Evolutionary conservation across 2,329 filamentous ascomycete genomes (phyloP).

Genomic region (Emergomyces pasteurianus): DNA sequence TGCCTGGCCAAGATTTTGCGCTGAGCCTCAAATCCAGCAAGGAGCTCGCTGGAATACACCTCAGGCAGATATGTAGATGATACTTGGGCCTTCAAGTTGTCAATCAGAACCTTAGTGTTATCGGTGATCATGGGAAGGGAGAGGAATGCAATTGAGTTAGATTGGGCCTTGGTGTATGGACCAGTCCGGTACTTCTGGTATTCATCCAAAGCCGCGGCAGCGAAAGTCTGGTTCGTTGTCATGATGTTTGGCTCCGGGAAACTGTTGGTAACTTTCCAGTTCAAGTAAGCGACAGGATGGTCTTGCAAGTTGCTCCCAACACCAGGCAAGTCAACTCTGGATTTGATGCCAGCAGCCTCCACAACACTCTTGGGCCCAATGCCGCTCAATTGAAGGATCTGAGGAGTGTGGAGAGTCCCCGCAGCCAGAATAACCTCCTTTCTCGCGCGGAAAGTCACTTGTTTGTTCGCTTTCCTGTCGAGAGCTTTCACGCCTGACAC

Average conservation of each 20-base stretch:
- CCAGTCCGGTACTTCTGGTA: slow-evolving; percentile 10
- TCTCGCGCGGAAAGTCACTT: slow-evolving; percentile 2
- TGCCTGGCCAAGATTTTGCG: slow-evolving; percentile 9
- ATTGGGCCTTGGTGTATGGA: slow-evolving; percentile 13
- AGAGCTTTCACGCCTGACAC: slow-evolving; percentile 14
- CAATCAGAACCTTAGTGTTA: slow-evolving; percentile 4
- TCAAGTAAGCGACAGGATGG: slow-evolving; percentile 11
- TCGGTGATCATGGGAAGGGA: slow-evolving; percentile 8
- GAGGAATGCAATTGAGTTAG: slow-evolving; percentile 12
- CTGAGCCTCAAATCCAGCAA: slow-evolving; percentile 15
- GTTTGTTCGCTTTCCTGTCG: background rate
- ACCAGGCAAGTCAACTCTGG: slow-evolving; percentile 34
- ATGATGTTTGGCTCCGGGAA: slow-evolving; percentile 7
- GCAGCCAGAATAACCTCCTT: slow-evolving; percentile 31
- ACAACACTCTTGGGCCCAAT: slow-evolving; percentile 32
- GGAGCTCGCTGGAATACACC: slow-evolving; percentile 6
- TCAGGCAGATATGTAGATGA: slow-evolving; percentile 4
- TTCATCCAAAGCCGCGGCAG: slow-evolving; percentile 4
- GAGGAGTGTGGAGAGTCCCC: slow-evolving; percentile 28
- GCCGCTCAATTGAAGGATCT: slow-evolving; percentile 39
- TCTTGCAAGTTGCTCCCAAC: slow-evolving; percentile 30
- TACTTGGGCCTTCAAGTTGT: background rate
- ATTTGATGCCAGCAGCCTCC: slow-evolving; percentile 24
- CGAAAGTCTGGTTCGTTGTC: slow-evolving; percentile 10
- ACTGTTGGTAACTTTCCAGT: slow-evolving; percentile 1